These are phyloP conservation scores for Helminthosporium solani DNA, from an alignment of 2,329 filamentous ascomycete genomes.

Conservation along the genomic window DNA sequence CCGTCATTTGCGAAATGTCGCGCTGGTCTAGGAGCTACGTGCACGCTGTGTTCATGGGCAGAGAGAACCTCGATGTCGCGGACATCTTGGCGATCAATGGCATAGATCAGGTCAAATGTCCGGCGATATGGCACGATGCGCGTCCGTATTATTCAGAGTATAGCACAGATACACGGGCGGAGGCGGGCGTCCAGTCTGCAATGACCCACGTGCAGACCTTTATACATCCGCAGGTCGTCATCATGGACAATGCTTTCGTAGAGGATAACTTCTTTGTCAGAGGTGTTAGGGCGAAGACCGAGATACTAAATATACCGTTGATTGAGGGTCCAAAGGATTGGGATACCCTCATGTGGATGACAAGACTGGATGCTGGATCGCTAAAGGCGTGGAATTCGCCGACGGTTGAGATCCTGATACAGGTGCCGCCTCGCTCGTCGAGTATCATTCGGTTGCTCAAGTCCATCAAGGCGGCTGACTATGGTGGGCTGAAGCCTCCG, in stretches of 20 bases:
- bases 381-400: conserved; percentile 76
- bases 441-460: conserved; percentile 77
- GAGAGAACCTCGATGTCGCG: conserved; percentile 67
- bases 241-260: conserved; percentile 65
- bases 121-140: conserved; percentile 69
- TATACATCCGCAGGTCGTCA: conserved; percentile 73
- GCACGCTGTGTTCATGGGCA: conserved; percentile 78
- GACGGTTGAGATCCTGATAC: conserved; percentile 79
- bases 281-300: conserved; percentile 59
- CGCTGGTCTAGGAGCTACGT: conserved; percentile 67
- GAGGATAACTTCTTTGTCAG: conserved; percentile 71
- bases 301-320: conserved; percentile 58
- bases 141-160: conserved; percentile 70
- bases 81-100: conserved; percentile 77
- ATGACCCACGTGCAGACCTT: conserved; percentile 71
- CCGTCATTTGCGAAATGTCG: conserved; percentile 86
- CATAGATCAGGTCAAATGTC: conserved; percentile 66
- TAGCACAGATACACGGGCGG: conserved; percentile 70
- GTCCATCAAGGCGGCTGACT: conserved; percentile 75
- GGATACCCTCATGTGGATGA: conserved; percentile 72
- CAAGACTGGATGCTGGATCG: conserved; percentile 71
- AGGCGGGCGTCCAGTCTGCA: conserved; percentile 62
- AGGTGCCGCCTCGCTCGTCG: conserved; percentile 68
- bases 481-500: conserved; percentile 66
- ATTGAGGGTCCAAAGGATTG: conserved; percentile 71